Evolutionary conservation across 768 basidiomycete genomes (phyloP), one percentile per base, ranked within the genome.

Genomic region (Mycena epipterygia): DNA sequence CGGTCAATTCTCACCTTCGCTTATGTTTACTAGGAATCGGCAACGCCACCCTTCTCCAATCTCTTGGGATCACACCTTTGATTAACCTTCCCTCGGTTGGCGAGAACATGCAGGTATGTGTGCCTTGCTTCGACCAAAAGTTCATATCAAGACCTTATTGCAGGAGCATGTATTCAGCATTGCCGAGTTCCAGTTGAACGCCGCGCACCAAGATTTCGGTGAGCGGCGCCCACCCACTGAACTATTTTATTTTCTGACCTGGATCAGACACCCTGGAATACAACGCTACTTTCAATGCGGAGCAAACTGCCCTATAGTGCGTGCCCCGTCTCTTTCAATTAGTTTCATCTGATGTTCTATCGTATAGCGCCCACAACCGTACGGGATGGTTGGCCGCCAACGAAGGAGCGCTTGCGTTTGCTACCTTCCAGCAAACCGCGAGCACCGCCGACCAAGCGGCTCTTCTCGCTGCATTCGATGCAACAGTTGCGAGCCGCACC

Each of bases 161-260:
- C 4, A 59, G 58, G 58, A 59, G 5, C 58, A 59, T 19, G 33
- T 60, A 37, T 35, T 60, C n/a, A n/a, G n/a, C n/a, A n/a, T 29
- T 35, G 23, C 44, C 19, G 7, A 7, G 30, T 19, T 39, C 42
- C 25, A 44, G 23, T 48, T 4, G 29, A 17, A 21, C 29, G 12
- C 41, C 42, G 5, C 16, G 48, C 27, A 33, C 25, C 46, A 48
- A 2, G 16, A 46, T 48, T 59, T 44, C 29, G 58, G 57, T 58
- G 41, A 9, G 42, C 30, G 13, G 25, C 5, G 6, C 37, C 19
- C 37, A 27, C 6, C 6, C 9, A 4, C 29, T 44, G 11, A 59
- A 3, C 32, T 19, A 29, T 4, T 29, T 29, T 14, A 42, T 2
- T 42, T 30, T 5, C 4, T 9, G 3, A 7, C 27, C 30, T 35